Base-by-base conservation (phyloP, 1,284 basidiomycete genomes). In the Ceratorhiza oryzae-sativae region DNA sequence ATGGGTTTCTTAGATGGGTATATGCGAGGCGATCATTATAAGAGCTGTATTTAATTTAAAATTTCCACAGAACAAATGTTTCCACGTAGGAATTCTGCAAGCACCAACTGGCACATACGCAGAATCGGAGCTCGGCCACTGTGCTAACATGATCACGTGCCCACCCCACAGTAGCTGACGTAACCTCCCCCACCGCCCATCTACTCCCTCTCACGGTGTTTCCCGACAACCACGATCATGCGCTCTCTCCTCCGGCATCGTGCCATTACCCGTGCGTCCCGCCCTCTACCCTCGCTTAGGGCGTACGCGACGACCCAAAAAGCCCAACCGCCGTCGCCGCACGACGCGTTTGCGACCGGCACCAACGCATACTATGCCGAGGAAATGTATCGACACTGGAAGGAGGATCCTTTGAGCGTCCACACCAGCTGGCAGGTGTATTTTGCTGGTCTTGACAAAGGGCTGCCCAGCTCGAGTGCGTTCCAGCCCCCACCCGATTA, bases 351-450 rank as follows among this genome's bases (percentile, higher is more conserved):
- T 79, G 94, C 94, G 25, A 95, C 92, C 75, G 94, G 94, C 67
- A 94, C 90, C 56, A 97, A 97, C 82, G 86, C 93, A 48, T 96
- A 97, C 84, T 98, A 99, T 80, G 92, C 91, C 55, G 96, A 98
- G 79, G 94, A 97, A 83, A 96, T 97, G 95, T 96, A 95, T 83
- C 87, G 88, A 76, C 87, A 90, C 76, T 97, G 94, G 94, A 90
- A 89, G 81, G 85, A 92, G 81, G 93, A 99, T 82, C 94, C 95
- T 48, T 87, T 88, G 76, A 92, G 92, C 53, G 97, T 99, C 0
- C 97, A 99, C 82, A 85, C 89, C 1, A 97, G 95, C 36, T 99
- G 97, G 97, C 87, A 93, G 75, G 88, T 91, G 71, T 99, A 99
- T 83, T 99, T 99, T 80, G 86, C 89, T 10, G 97, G 94, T 46